A percentile compares a stretch with the other conserved stretches of the same genome.
Evolutionary conservation across 176 grass and related monocot genomes (phyloP).

Genomic region (Avena sativa): DNA sequence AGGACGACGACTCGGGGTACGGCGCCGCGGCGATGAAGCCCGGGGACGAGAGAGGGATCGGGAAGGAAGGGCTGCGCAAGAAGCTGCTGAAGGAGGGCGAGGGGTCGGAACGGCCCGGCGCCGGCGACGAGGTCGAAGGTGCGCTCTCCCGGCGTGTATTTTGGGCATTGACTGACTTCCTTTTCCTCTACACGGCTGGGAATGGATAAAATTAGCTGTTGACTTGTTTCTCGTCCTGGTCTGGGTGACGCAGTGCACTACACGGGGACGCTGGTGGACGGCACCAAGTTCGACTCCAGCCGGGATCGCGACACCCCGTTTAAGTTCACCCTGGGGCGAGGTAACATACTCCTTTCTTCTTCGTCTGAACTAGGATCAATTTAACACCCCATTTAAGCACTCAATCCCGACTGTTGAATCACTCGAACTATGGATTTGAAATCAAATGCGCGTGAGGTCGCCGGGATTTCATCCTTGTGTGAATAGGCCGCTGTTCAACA

Average conservation of each 20-base stretch:
- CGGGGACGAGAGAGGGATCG: constrained; percentile 72
- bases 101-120: constrained; percentile 51
- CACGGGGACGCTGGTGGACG: constrained; percentile 77
- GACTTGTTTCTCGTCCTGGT: neutral
- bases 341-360: constrained; percentile 9
- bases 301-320: constrained; percentile 68
- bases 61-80: constrained; percentile 77
- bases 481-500: neutral
- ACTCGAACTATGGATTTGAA: neutral
- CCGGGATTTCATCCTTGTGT: neutral
- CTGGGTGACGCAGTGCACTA: constrained; percentile 70
- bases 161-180: neutral
- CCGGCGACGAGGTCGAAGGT: constrained; percentile 88
- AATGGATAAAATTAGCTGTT: constrained; percentile 6
- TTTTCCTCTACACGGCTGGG: neutral
- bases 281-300: constrained; percentile 88
- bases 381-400: neutral
- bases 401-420: neutral
- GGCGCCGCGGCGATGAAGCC: constrained; percentile 48
- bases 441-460: neutral
- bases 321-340: constrained; percentile 82
- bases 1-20: constrained; percentile 29
- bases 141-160: neutral
- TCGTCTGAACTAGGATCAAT: neutral
- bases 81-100: constrained; percentile 75